Conservation (phyloP, 768 basidiomycete species). For the Podaxis sp. region DNA sequence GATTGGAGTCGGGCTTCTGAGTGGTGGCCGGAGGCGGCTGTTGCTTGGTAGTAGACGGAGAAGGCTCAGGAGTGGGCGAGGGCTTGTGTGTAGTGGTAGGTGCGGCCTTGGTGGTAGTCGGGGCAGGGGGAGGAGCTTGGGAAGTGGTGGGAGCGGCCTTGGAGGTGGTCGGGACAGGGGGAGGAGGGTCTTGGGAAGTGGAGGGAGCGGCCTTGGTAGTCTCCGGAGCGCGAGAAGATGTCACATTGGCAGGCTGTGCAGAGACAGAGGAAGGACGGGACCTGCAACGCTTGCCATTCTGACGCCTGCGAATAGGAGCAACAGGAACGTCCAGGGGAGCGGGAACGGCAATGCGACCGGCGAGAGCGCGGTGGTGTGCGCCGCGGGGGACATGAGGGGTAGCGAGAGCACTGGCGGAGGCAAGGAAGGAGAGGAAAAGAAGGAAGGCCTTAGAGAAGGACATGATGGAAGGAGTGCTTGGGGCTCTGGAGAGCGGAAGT, state of each 20-base stretch:
- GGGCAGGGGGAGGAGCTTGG: conserved; percentile 17
- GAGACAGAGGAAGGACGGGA: conserved; percentile 28
- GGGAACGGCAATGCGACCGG: conserved; percentile 41
- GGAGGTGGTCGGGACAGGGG: conserved; percentile 20
- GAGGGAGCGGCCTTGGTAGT: conserved; percentile 23
- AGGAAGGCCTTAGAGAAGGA: conserved; percentile 43
- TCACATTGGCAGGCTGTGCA: not conserved
- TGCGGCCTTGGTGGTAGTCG: conserved; percentile 22
- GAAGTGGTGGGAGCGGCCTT: conserved; percentile 14
- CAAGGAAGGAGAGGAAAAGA: conserved; percentile 44
- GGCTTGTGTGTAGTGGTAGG: conserved; percentile 13
- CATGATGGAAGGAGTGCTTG: conserved; percentile 27
- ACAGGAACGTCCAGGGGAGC: conserved; percentile 24
- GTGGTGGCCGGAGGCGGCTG: conserved; percentile 14
- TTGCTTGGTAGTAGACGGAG: conserved; percentile 14
- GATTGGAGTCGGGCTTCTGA: conserved; percentile 12
- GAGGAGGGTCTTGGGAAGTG: not conserved
- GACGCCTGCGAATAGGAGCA: conserved; percentile 28
- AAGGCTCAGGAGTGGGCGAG: conserved; percentile 16
- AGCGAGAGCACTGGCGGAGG: conserved; percentile 35
- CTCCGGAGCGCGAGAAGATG: conserved; percentile 17
- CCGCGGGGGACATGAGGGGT: conserved; percentile 39
- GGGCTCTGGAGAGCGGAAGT: conserved; percentile 8
- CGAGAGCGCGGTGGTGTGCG: conserved; percentile 43
- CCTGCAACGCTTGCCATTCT: conserved; percentile 37